Conservation (phyloP, 2,329 filamentous ascomycete species). For the Cordyceps cateniannulata region DNA sequence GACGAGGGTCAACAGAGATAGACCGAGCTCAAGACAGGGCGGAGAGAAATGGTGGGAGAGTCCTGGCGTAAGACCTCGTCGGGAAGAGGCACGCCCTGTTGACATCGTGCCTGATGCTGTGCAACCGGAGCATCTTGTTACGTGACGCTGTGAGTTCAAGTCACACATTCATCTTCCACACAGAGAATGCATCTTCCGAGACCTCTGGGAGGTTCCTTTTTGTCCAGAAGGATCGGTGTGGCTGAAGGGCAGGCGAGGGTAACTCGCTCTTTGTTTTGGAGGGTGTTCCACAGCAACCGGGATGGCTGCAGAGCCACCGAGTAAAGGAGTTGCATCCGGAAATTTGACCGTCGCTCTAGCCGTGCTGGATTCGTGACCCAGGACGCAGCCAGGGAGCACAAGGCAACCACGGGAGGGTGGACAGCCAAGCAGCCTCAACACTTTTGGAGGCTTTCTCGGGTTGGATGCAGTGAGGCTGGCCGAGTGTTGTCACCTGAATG, state of each 20-base stretch:
- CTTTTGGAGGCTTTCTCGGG: neutral
- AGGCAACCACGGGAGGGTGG: neutral
- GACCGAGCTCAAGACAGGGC: neutral
- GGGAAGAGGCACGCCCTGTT: neutral
- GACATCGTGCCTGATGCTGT: neutral
- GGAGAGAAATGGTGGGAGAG: neutral
- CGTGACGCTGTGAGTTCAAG: neutral
- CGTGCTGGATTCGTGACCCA: neutral
- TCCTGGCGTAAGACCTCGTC: neutral
- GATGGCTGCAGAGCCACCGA: conserved; percentile 3
- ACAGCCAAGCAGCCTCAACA: neutral
- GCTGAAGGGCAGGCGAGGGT: neutral
- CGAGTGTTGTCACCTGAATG: neutral
- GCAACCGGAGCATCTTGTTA: neutral
- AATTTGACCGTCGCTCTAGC: neutral
- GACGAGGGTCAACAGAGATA: neutral
- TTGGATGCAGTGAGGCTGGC: neutral
- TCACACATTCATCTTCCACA: neutral
- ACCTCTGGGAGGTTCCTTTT: neutral
- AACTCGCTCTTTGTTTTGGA: neutral
- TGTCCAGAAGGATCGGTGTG: neutral
- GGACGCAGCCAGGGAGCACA: neutral
- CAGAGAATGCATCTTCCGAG: neutral
- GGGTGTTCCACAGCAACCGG: neutral
- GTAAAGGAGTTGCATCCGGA: neutral